A percentile compares a stretch with the other conserved stretches of the same genome.
Conservation (phyloP, 345 rosid species). For the Eucalyptus pumila region DNA sequence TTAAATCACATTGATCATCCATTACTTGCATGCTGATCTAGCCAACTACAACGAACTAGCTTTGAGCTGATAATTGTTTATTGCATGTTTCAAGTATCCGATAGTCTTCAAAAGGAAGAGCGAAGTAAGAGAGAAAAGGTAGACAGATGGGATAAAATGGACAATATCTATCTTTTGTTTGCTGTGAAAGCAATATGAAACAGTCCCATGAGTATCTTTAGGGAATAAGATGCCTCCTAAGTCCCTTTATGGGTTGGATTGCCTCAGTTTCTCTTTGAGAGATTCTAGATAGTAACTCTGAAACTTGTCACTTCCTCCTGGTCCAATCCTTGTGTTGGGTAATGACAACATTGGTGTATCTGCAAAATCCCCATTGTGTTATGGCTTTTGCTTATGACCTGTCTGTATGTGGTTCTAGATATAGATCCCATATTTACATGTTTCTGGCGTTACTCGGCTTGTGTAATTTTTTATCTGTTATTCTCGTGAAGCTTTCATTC, state of each 20-base stretch:
- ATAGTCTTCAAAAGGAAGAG: background rate
- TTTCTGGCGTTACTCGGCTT: background rate
- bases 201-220: background rate
- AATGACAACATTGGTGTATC: background rate
- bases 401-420: background rate
- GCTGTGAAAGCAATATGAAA: background rate
- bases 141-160: background rate
- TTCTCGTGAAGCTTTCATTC: slow-evolving; percentile 55
- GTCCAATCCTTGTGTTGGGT: background rate
- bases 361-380: background rate
- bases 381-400: background rate
- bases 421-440: background rate
- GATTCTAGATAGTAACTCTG: background rate
- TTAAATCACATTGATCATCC: background rate
- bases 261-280: background rate
- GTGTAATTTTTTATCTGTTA: background rate
- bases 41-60: background rate
- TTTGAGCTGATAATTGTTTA: background rate
- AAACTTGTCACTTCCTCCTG: background rate
- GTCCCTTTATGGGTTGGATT: background rate
- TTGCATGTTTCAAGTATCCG: background rate
- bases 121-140: background rate
- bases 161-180: background rate
- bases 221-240: background rate
- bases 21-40: background rate